phyloP scores from a whole-genome alignment of 176 grass and related monocot genomes.

The Ensete glaucum region DNA sequence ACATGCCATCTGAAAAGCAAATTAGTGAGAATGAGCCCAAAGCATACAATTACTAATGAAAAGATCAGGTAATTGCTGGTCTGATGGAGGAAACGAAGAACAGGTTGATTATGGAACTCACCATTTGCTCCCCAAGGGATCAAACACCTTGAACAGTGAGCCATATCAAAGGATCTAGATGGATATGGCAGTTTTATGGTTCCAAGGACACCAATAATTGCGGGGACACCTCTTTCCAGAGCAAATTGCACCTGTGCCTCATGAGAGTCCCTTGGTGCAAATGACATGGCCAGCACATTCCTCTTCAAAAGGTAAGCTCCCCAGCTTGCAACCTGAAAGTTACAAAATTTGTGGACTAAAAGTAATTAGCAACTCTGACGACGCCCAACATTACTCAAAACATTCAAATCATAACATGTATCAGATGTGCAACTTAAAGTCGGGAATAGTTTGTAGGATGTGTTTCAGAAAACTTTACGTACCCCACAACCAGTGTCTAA shows the following conservation, averaged over 20 bases:
- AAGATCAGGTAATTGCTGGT: neutral
- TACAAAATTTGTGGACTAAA: constrained; percentile 5
- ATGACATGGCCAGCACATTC: constrained; percentile 88
- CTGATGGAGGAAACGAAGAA: constrained; percentile 10
- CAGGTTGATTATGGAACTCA: constrained; percentile 25
- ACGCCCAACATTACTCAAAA: neutral
- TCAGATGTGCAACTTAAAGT: neutral
- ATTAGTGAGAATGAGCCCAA: neutral
- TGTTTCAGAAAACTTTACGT: constrained; percentile 17
- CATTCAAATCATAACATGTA: constrained; percentile 13
- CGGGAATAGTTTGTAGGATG: neutral
- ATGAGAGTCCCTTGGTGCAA: constrained; percentile 90
- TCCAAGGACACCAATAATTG: constrained; percentile 80
- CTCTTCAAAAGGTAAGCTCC: constrained; percentile 87
- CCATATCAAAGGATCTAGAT: constrained; percentile 94
- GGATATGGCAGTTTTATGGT: constrained; percentile 89
- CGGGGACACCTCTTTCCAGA: constrained; percentile 87
- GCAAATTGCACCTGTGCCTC: constrained; percentile 97
- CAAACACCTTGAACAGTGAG: constrained; percentile 92
- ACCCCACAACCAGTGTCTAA: constrained; percentile 95
- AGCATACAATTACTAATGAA: neutral
- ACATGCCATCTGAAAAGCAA: constrained; percentile 59
- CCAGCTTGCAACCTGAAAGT: constrained; percentile 82
- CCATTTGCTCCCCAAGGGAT: constrained; percentile 86
- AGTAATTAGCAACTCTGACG: neutral